These are phyloP conservation scores for Penicillium antarcticum DNA, from an alignment of 495 filamentous ascomycete species.

Conservation along the genomic window DNA sequence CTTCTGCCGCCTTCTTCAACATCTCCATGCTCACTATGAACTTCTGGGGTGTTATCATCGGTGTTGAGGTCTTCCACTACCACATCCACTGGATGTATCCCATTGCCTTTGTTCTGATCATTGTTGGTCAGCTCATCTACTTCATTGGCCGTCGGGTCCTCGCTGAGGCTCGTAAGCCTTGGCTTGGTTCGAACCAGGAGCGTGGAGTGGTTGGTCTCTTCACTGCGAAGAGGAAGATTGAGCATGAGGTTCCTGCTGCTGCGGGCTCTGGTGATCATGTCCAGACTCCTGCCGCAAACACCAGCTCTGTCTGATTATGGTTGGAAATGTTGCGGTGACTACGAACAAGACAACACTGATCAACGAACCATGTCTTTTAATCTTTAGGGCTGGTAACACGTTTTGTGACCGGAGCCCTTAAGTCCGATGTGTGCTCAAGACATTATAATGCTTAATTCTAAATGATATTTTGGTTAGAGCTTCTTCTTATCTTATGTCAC, in stretches of 20 bases:
- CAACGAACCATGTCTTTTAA: background rate
- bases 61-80: slow-evolving; percentile 78
- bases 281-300: slow-evolving; percentile 2
- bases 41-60: slow-evolving; percentile 95
- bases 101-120: slow-evolving; percentile 88
- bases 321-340: background rate
- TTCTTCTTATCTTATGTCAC: too few relatives aligned
- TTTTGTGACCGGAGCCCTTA: background rate
- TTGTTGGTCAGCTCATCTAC: slow-evolving; percentile 78
- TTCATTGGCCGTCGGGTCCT: slow-evolving; percentile 70
- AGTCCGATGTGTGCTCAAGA: background rate
- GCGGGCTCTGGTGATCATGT: slow-evolving; percentile 2
- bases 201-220: slow-evolving; percentile 76
- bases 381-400: background rate
- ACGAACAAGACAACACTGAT: background rate
- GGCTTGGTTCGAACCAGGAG: slow-evolving; percentile 85
- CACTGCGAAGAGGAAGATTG: slow-evolving; percentile 79
- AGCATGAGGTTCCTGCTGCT: slow-evolving; percentile 25
- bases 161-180: slow-evolving; percentile 92
- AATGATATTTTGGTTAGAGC: too few relatives aligned
- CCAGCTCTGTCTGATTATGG: slow-evolving; percentile 12
- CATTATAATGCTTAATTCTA: slow-evolving; percentile 9
- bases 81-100: slow-evolving; percentile 88
- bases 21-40: slow-evolving; percentile 91
- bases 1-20: slow-evolving; percentile 92